These are phyloP conservation scores for Rhynchospora pubera DNA, from an alignment of 176 grass and related monocot genomes.

Conservation along the genomic window DNA sequence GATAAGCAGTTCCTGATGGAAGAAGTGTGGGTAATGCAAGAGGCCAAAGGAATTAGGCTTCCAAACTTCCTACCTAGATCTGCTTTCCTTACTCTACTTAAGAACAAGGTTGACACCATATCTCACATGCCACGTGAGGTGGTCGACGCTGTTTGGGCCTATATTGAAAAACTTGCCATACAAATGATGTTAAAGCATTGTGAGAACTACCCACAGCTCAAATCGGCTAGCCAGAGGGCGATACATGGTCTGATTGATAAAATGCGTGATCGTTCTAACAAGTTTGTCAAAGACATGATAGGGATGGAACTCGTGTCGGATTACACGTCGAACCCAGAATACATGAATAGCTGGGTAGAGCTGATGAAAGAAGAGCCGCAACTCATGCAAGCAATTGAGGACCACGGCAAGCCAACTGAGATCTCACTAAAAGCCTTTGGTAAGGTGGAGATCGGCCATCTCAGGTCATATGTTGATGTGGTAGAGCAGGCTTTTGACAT, in stretches of 20 bases:
- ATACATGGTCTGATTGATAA: neutral
- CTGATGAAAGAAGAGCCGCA: neutral
- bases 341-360: neutral
- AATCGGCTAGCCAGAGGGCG: neutral
- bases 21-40: slow-evolving; percentile 3
- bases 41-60: neutral
- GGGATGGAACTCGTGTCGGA: slow-evolving; percentile 13
- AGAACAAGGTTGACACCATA: slow-evolving; percentile 6
- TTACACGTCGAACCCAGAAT: slow-evolving; percentile 24
- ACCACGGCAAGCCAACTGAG: neutral
- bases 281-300: neutral
- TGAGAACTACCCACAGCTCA: slow-evolving; percentile 13
- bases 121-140: neutral
- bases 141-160: neutral
- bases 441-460: neutral
- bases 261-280: neutral
- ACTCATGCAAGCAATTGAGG: neutral
- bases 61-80: slow-evolving; percentile 16
- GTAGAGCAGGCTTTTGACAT: slow-evolving; percentile 18
- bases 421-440: neutral
- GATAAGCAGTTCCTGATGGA: slow-evolving; percentile 22
- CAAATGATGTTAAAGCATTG: neutral
- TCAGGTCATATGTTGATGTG: neutral
- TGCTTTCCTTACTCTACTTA: slow-evolving; percentile 1
- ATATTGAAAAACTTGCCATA: neutral